Evolutionary conservation across 768 basidiomycete genomes (phyloP).

Genomic region (Ephemerocybe angulata): DNA sequence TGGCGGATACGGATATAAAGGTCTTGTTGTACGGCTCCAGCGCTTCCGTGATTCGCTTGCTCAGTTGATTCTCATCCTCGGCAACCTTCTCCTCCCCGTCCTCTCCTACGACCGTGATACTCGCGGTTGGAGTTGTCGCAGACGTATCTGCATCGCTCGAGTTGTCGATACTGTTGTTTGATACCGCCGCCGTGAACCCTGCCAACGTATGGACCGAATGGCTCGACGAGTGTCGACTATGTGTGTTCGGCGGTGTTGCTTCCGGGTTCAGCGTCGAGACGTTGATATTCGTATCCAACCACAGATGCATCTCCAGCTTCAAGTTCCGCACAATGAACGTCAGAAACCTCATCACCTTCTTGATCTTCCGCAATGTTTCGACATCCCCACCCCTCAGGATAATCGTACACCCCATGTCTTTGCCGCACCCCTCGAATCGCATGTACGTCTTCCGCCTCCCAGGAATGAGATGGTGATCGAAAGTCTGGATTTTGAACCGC

Average conservation of each 20-base stretch:
- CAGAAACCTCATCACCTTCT: slow-evolving; percentile 90
- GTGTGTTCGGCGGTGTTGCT: slow-evolving; percentile 50
- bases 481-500: slow-evolving; percentile 85
- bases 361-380: slow-evolving; percentile 77
- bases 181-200: background rate
- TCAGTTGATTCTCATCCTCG: slow-evolving; percentile 73
- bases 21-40: slow-evolving; percentile 82
- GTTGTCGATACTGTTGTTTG: slow-evolving; percentile 10
- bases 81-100: slow-evolving; percentile 37
- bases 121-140: background rate
- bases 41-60: slow-evolving; percentile 74
- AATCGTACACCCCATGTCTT: slow-evolving; percentile 93
- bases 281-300: slow-evolving; percentile 84
- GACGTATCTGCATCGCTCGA: too few species aligned
- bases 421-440: slow-evolving; percentile 95
- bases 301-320: slow-evolving; percentile 90
- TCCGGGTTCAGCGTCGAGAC: slow-evolving; percentile 62
- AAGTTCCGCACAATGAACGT: slow-evolving; percentile 90
- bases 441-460: slow-evolving; percentile 93
- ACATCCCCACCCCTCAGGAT: slow-evolving; percentile 84
- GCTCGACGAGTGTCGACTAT: background rate
- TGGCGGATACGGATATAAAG: slow-evolving; percentile 92
- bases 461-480: slow-evolving; percentile 92
- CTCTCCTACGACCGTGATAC: slow-evolving; percentile 18
- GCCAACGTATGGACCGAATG: slow-evolving; percentile 13